Evolutionary conservation across 2,329 filamentous ascomycete genomes (phyloP).

Genomic region (Plectosphaerella plurivora): DNA sequence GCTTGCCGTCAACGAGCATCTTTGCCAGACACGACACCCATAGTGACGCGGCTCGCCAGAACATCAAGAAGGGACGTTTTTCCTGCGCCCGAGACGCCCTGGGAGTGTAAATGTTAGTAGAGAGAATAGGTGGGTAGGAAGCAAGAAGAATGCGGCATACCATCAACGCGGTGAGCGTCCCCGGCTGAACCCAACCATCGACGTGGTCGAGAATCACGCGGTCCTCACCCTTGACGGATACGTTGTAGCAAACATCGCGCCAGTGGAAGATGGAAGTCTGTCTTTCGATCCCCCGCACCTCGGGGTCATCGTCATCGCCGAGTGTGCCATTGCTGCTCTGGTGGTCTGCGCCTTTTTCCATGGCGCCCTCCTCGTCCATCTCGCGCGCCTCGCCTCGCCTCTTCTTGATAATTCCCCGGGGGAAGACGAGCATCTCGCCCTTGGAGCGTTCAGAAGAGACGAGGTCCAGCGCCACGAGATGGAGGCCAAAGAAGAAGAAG

Average conservation of each 20-base stretch:
- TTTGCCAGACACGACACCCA: constrained; percentile 69
- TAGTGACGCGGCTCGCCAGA: constrained; percentile 67
- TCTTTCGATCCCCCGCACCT: constrained; percentile 19
- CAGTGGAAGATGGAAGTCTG: constrained; percentile 68
- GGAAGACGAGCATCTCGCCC: constrained; percentile 9
- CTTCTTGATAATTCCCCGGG: background rate
- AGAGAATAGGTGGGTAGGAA: too few relatives aligned
- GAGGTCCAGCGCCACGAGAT: constrained; percentile 7
- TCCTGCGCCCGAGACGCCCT: constrained; percentile 66
- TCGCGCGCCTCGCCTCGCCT: background rate
- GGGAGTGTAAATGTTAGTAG: background rate
- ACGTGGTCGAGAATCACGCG: constrained; percentile 66
- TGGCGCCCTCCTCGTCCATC: constrained; percentile 1
- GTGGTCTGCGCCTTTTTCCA: background rate
- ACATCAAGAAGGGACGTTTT: constrained; percentile 74
- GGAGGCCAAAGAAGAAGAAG: background rate
- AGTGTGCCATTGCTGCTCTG: background rate
- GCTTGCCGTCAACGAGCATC: constrained; percentile 64
- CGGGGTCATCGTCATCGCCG: too few relatives aligned
- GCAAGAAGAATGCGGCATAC: constrained; percentile 51
- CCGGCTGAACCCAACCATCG: constrained; percentile 72
- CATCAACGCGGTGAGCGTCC: constrained; percentile 69
- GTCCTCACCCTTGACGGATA: constrained; percentile 62
- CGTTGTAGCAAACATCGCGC: constrained; percentile 70
- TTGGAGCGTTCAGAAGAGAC: constrained; percentile 5